phyloP scores from a whole-genome alignment of 441 rosid species.

The Erodium trifolium region DNA sequence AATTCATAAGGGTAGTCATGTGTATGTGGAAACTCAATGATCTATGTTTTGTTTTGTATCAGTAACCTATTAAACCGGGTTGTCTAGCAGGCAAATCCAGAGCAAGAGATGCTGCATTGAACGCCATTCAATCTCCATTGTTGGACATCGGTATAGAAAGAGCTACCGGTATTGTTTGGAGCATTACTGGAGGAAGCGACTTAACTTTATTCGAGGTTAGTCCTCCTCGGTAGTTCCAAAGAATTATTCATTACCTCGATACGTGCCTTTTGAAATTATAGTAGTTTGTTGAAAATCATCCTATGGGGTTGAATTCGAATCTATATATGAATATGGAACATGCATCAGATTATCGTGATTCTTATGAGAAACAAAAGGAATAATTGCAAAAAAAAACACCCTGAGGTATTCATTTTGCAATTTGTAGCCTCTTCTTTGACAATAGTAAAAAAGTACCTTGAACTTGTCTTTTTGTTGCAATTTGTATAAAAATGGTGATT shows the following conservation, averaged over 20 bases:
- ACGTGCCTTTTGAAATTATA: neutral
- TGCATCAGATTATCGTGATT: neutral
- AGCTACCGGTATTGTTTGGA: slow-evolving; percentile 97
- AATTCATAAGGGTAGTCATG: too few species aligned
- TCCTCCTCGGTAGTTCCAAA: slow-evolving; percentile 4
- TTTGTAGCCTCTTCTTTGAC: too few species aligned
- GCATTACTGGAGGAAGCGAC: slow-evolving; percentile 92
- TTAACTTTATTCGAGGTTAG: slow-evolving; percentile 80
- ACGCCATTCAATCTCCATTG: slow-evolving; percentile 92
- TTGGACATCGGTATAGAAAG: slow-evolving; percentile 91
- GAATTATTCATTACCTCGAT: neutral
- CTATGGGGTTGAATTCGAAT: neutral
- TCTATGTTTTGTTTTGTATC: neutral
- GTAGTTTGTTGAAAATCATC: neutral
- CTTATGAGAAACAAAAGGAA: neutral
- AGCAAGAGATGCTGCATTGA: slow-evolving; percentile 96
- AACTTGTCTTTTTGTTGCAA: too few species aligned
- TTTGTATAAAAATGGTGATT: too few species aligned
- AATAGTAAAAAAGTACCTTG: too few species aligned
- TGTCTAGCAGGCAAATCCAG: slow-evolving; percentile 61
- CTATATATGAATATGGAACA: neutral
- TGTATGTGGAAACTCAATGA: neutral
- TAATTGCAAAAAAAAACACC: too few species aligned
- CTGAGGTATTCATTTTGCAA: too few species aligned
- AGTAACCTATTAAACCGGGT: neutral